Base-by-base conservation (phyloP, 805 yeast species). In the Cephaloascus albidus region DNA sequence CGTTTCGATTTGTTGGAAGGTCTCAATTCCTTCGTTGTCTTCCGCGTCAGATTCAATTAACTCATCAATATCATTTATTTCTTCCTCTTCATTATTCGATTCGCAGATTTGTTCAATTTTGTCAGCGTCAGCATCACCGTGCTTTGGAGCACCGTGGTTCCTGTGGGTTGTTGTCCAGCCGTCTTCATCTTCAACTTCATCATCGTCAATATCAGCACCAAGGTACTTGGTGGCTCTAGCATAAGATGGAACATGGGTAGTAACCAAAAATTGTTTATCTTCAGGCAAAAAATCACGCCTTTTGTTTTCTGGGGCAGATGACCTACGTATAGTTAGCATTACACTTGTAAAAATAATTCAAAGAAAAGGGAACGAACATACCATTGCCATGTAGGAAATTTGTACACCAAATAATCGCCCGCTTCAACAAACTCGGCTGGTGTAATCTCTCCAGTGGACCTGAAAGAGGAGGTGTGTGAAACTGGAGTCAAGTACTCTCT, bases 321-420 rank as follows among this genome's bases (percentile, higher is more conserved):
- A 64, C 33, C 33, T 31, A 16, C 10, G 8, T 23, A 12, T n/a
- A 8, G 16, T 8, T 31, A n/a, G 16, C 14, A 31, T 16, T 31
- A 8, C 15, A 5, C 33, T 31, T 16, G 15, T 8, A n/a, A 8
- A 10, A 10, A 6, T 8, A 8, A 14, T 8, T n/a, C 28, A 23
- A 23, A 6, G 12, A 6, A 23, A 12, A 23, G 10, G 6, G 16
- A 31, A 8, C 6, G 16, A 14, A 31, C 33, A 19, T 60, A 53
- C 98, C 98, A 93, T 45, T 79, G 78, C 98, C 98, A 93, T 1
- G 97, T 93, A 2, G 98, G 97, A 57, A 93, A 93, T 67, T 83
- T 85, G 59, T 78, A 81, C 26, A 81, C 89, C 42, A 93, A 64
- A 58, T 87, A 93, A 57, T 93, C 97, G 18, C 98, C 98, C 3